Conservation (phyloP, 192 early-diverging fungal species). For the Lunasporangiospora selenospora region DNA sequence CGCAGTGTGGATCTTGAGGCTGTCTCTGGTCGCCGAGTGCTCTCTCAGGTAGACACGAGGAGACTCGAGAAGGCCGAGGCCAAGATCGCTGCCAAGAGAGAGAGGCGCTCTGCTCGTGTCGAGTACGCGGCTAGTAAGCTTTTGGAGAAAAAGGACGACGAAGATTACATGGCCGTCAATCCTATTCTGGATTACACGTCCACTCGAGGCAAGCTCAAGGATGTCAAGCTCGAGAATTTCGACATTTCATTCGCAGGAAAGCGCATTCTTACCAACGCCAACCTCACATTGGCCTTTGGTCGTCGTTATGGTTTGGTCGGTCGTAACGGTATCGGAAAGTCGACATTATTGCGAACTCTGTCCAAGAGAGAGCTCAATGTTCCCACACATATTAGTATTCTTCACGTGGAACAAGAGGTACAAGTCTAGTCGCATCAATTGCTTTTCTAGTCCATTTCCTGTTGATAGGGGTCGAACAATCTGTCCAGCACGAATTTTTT, state of each 20-base stretch:
- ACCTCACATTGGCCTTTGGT: conserved; percentile 83
- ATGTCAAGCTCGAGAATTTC: conserved; percentile 96
- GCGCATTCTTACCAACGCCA: conserved; percentile 90
- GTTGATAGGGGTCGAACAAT: neutral
- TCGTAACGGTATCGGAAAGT: conserved; percentile 89
- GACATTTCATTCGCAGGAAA: conserved; percentile 95
- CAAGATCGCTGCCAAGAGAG: conserved; percentile 90
- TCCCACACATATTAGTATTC: conserved; percentile 90
- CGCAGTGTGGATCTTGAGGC: conserved; percentile 70
- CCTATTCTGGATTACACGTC: conserved; percentile 86
- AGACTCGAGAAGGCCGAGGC: conserved; percentile 93
- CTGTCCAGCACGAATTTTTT: too few relatives aligned
- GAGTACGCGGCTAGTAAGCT: conserved; percentile 81
- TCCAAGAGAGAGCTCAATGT: conserved; percentile 86
- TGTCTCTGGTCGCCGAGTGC: conserved; percentile 68
- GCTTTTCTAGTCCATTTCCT: neutral
- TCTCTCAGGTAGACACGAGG: conserved; percentile 76
- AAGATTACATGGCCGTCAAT: conserved; percentile 87
- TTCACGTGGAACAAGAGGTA: conserved; percentile 99
- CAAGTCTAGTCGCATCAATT: neutral
- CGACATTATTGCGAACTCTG: conserved; percentile 80
- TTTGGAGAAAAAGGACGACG: conserved; percentile 68
- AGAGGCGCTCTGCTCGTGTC: conserved; percentile 73
- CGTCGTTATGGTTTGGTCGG: conserved; percentile 97
- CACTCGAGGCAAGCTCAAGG: conserved; percentile 87